Evolutionary conservation across 1,139 yeast genomes (phyloP), one percentile per base, ranked within the genome.

Genomic region (Torulaspora globosa): DNA sequence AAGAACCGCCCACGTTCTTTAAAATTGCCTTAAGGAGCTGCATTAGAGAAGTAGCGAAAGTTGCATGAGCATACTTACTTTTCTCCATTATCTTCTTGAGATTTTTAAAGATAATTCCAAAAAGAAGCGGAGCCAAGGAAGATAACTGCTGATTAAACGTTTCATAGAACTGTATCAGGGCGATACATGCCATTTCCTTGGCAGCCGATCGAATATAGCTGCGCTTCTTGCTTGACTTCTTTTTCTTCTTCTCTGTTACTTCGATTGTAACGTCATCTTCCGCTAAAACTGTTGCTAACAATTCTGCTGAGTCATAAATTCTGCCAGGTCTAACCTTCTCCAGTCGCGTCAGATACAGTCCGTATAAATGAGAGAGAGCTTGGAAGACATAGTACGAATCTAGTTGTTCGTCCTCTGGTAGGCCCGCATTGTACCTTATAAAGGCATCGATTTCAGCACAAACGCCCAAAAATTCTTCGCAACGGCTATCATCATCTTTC

Each of bases 31-130:
- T 57, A 11, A 58, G 47, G 2, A 62, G 29, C 50, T 58, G 47
- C 52, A 64, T 36, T 47, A 62, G 23, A 36, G 58, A 35, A 16
- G 58, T 47, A 55, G 57, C 41, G 52, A 50, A 50, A 43, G 58
- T 51, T 38, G 70, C 58, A 53, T 59, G 58, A 46, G 56, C 35
- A 52, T 61, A 43, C 53, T 56, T 53, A 29, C 50, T 43, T 42
- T 56, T 57, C 49, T 67, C 59, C 48, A 52, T 10, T 40, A 50
- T 52, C 46, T 65, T 68, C 48, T 66, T 69, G 24, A 70, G 39
- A 15, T 62, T 55, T 47, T 65, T 69, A 40, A 69, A 55, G 2
- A 62, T 44, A 1, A 57, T 48, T 6, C 62, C 43, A n/a, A 63
- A 36, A 2, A 67, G 30, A 9, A 63, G 45, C 2, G 72, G 66